Conservation (phyloP, 2,329 filamentous ascomycete genomes). For the Phyllosticta citrichinensis region DNA sequence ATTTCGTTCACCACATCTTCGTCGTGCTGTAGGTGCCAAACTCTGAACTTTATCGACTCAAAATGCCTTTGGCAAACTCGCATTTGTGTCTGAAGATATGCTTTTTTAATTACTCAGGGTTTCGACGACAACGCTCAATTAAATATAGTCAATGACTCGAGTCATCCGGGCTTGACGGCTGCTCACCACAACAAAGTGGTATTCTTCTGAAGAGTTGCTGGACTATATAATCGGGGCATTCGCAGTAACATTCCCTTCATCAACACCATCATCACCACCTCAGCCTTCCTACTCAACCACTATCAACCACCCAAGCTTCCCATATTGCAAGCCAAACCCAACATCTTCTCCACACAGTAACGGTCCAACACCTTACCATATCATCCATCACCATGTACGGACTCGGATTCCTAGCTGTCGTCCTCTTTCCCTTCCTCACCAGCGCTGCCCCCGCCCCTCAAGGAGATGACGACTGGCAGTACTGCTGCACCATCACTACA, state of each 20-base stretch:
- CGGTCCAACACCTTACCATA: neutral
- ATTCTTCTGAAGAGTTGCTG: neutral
- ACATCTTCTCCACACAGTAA: neutral
- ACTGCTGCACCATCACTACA: neutral
- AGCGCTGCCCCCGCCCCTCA: neutral
- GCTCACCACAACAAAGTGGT: neutral
- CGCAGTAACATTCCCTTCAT: neutral
- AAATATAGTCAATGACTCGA: neutral
- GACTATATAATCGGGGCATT: neutral
- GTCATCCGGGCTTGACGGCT: neutral
- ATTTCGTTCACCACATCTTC: neutral
- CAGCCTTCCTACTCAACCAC: neutral
- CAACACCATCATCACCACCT: neutral
- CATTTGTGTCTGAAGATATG: neutral
- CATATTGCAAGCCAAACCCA: neutral
- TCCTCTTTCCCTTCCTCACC: neutral
- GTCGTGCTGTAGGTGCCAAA: neutral
- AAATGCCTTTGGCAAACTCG: neutral
- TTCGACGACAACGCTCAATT: neutral
- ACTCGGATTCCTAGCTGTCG: neutral
- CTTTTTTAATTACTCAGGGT: neutral
- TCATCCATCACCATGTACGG: neutral
- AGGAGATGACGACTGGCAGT: too few relatives aligned
- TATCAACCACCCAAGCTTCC: neutral
- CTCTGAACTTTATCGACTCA: neutral